Evolutionary conservation across 106 monocot species (phyloP).

Genomic region (Cymbidium sinense): DNA sequence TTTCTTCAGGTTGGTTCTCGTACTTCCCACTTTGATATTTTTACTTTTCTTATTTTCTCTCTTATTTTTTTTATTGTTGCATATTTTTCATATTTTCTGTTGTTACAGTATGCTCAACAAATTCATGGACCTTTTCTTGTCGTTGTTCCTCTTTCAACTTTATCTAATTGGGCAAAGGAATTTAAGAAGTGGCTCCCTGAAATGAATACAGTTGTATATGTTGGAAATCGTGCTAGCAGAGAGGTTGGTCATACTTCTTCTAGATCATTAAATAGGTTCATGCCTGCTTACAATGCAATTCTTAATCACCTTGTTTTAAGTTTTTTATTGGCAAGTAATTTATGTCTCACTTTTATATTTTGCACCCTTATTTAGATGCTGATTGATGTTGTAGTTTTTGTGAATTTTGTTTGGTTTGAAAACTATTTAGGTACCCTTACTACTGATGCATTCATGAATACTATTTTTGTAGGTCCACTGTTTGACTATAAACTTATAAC

Average conservation of each 20-base stretch:
- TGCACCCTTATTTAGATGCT: background rate
- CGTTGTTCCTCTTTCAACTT: slow-evolving; percentile 92
- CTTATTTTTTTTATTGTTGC: background rate
- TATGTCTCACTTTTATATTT: background rate
- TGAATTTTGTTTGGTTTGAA: background rate
- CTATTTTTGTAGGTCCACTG: background rate
- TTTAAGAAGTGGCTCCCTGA: slow-evolving; percentile 97
- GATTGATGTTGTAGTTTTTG: background rate
- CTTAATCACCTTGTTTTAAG: background rate
- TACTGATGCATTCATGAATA: background rate
- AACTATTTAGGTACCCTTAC: background rate
- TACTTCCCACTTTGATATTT: background rate
- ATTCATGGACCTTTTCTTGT: slow-evolving; percentile 96
- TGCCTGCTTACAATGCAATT: background rate
- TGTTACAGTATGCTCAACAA: slow-evolving; percentile 84
- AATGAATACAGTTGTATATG: slow-evolving; percentile 90
- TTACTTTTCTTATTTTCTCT: background rate
- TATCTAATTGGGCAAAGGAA: slow-evolving; percentile 98
- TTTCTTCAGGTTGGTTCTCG: slow-evolving; percentile 72
- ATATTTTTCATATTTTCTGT: background rate
- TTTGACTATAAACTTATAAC: background rate
- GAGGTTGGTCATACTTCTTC: slow-evolving; percentile 43
- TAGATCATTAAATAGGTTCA: background rate
- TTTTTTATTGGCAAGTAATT: background rate
- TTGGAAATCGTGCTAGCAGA: slow-evolving; percentile 98